Evolutionary conservation across 2,329 filamentous ascomycete genomes (phyloP).

Genomic region (Aspergillus bombycis): DNA sequence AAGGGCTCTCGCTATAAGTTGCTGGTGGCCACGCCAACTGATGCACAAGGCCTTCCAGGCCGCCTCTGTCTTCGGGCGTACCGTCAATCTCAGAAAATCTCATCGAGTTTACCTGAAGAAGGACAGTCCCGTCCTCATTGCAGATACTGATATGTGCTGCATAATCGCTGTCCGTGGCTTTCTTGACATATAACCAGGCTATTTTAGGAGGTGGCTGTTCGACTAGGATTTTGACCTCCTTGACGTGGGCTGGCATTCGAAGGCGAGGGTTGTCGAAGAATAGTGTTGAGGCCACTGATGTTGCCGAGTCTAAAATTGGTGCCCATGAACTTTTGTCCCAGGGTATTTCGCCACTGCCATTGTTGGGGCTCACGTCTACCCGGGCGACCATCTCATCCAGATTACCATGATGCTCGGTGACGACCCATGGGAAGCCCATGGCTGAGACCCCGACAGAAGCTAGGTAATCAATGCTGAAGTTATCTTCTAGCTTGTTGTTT

Average conservation of each 20-base stretch:
- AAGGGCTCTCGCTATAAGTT: neutral
- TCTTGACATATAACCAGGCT: conserved; percentile 35
- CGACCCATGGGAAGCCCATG: conserved; percentile 49
- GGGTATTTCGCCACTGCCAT: neutral
- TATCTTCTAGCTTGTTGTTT: conserved; percentile 28
- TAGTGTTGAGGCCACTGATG: conserved; percentile 47
- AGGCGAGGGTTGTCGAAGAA: conserved; percentile 41
- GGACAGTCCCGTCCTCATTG: conserved; percentile 31
- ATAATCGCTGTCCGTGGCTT: conserved; percentile 23
- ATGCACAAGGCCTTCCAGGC: conserved; percentile 40
- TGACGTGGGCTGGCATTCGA: conserved; percentile 41
- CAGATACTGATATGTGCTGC: conserved; percentile 33
- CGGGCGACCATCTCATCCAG: conserved; percentile 45
- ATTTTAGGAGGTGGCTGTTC: conserved; percentile 33
- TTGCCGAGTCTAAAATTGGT: conserved; percentile 47
- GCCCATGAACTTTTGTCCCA: conserved; percentile 43
- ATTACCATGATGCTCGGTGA: conserved; percentile 44
- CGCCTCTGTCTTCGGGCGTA: conserved; percentile 21
- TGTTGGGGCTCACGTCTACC: conserved; percentile 39
- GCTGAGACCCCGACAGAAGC: conserved; percentile 43
- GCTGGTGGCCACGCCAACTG: conserved; percentile 44
- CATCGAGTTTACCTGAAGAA: conserved; percentile 41
- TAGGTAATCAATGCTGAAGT: conserved; percentile 45
- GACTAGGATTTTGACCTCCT: conserved; percentile 30
- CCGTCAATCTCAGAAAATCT: conserved; percentile 47